phyloP scores from a whole-genome alignment of 129 eudicot species.

The Glebionis coronaria region DNA sequence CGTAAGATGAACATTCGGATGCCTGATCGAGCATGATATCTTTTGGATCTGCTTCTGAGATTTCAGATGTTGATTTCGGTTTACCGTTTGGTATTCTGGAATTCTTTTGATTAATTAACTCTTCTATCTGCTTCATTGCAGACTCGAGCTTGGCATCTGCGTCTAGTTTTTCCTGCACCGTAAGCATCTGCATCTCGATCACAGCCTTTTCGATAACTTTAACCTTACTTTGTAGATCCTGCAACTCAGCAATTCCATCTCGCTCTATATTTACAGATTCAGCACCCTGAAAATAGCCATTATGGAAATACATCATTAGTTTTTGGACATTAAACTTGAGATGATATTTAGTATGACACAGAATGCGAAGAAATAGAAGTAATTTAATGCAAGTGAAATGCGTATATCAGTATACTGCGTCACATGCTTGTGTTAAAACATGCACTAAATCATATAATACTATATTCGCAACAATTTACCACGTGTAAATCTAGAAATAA shows the following conservation, averaged over 20 bases:
- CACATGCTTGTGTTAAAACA: neutral
- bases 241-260: slow-evolving; percentile 40
- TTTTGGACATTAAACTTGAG: neutral
- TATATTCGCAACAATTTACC: neutral
- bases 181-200: slow-evolving; percentile 45
- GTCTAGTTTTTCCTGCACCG: slow-evolving; percentile 40
- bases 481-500: neutral
- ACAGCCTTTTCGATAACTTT: slow-evolving; percentile 49
- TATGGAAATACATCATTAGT: neutral
- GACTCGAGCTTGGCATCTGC: slow-evolving; percentile 57
- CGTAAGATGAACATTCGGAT: slow-evolving; percentile 65
- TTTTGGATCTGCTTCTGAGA: slow-evolving; percentile 60
- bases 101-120: slow-evolving; percentile 42
- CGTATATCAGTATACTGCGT: neutral
- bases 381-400: neutral
- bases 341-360: neutral
- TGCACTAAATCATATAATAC: neutral
- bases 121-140: slow-evolving; percentile 56
- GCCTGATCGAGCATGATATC: slow-evolving; percentile 89
- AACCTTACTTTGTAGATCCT: slow-evolving; percentile 52
- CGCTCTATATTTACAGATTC: slow-evolving; percentile 21
- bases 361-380: neutral
- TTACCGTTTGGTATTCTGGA: slow-evolving; percentile 34
- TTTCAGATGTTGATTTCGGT: slow-evolving; percentile 48
- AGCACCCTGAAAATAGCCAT: slow-evolving; percentile 37